phyloP scores from a whole-genome alignment of 2,329 filamentous ascomycete genomes.

The Aspergillus ochraceus region DNA sequence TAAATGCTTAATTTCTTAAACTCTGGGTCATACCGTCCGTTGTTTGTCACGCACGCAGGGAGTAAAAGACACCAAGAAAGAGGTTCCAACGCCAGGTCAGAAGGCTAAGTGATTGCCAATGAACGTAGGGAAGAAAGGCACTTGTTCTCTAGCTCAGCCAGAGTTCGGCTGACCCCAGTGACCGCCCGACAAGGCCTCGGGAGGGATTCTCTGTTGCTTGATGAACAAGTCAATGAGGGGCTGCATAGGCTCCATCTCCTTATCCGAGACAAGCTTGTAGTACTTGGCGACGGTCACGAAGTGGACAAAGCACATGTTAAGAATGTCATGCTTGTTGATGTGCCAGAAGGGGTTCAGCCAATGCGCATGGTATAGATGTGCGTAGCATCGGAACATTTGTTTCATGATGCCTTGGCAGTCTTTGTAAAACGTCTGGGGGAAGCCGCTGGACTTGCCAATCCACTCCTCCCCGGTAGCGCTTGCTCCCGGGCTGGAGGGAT shows the following conservation, averaged over 20 bases:
- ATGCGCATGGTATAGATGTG: constrained; percentile 97
- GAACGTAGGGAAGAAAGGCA: constrained; percentile 8
- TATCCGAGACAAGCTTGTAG: constrained; percentile 79
- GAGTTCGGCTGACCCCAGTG: constrained; percentile 43
- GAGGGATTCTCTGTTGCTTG: constrained; percentile 81
- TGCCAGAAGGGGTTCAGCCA: constrained; percentile 83
- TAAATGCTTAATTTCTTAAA: constrained; percentile 34
- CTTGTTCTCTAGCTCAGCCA: constrained; percentile 25
- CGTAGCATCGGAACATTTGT: constrained; percentile 98
- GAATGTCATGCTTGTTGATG: constrained; percentile 67
- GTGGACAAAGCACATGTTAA: constrained; percentile 86
- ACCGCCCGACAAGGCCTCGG: constrained; percentile 53
- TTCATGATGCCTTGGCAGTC: constrained; percentile 94
- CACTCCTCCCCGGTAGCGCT: constrained; percentile 66
- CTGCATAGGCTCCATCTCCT: constrained; percentile 95
- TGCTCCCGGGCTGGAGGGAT: constrained; percentile 55
- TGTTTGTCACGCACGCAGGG: not conserved
- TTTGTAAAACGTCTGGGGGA: constrained; percentile 83
- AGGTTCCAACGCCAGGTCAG: constrained; percentile 36
- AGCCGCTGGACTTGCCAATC: constrained; percentile 89
- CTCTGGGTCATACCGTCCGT: constrained; percentile 14
- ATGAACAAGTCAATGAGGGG: constrained; percentile 90
- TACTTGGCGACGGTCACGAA: constrained; percentile 79
- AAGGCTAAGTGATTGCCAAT: constrained; percentile 25
- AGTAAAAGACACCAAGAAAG: constrained; percentile 9